Conservation (phyloP, 140 eudicot genomes). For the Anethum foeniculum region DNA sequence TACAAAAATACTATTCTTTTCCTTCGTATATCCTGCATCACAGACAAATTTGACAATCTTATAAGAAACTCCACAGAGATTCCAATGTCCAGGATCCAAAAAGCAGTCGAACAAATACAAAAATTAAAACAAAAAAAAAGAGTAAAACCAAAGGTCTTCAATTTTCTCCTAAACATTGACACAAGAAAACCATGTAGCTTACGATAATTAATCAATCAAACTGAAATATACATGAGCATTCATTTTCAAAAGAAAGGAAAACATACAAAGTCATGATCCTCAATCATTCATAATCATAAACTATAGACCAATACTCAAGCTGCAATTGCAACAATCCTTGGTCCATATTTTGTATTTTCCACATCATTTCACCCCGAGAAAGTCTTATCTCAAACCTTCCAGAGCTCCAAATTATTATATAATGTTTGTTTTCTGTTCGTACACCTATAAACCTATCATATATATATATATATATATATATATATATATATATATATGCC, state of each 20-base stretch:
- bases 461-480: neutral
- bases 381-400: neutral
- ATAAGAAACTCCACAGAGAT: neutral
- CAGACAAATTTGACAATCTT: constrained; percentile 6
- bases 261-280: neutral
- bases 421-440: neutral
- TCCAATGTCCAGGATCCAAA: neutral
- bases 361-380: neutral
- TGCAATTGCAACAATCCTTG: neutral
- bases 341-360: neutral
- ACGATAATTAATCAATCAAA: neutral
- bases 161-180: neutral
- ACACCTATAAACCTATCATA: neutral
- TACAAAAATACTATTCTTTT: constrained; percentile 61
- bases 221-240: neutral
- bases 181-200: neutral
- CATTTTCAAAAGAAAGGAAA: neutral
- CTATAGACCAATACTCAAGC: neutral
- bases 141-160: neutral
- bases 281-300: neutral
- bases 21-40: constrained; percentile 68
- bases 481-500: neutral
- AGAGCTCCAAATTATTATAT: neutral
- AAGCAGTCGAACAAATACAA: neutral
- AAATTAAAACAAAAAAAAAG: neutral